Conservation (phyloP, 202 grass and related monocot genomes). For the Panicum virgatum region DNA sequence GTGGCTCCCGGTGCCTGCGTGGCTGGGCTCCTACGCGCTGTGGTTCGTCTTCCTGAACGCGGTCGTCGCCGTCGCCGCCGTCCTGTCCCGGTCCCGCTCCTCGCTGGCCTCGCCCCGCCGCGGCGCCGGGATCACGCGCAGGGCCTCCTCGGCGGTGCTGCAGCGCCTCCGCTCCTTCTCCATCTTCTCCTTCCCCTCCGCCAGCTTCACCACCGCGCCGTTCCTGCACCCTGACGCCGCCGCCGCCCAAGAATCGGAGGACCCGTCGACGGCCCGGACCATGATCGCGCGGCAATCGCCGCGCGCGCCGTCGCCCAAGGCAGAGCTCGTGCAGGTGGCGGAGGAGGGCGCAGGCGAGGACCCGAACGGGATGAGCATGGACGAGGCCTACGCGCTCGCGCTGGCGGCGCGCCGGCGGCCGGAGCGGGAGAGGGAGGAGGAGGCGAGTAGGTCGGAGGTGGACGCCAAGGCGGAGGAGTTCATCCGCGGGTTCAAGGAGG, state of each 20-base stretch:
- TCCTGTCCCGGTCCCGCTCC: slow-evolving; percentile 30
- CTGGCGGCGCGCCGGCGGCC: background rate
- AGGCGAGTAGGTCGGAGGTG: slow-evolving; percentile 32
- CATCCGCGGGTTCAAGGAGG: slow-evolving; percentile 55
- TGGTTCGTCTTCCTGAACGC: slow-evolving; percentile 37
- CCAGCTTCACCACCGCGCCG: background rate
- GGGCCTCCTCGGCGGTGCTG: slow-evolving; percentile 34
- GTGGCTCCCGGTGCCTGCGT: background rate
- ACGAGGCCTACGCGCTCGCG: slow-evolving; percentile 44
- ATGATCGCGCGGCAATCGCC: background rate
- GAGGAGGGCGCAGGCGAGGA: background rate
- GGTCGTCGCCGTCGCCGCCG: slow-evolving; percentile 42
- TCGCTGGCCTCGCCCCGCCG: background rate
- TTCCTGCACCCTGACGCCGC: background rate
- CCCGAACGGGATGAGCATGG: slow-evolving; percentile 31
- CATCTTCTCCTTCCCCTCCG: slow-evolving; percentile 38
- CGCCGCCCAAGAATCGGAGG: slow-evolving; percentile 23
- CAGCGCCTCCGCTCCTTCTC: slow-evolving; percentile 34
- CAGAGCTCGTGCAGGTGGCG: background rate
- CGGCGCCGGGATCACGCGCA: slow-evolving; percentile 31
- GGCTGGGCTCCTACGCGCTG: background rate
- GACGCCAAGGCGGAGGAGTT: slow-evolving; percentile 62
- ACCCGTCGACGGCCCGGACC: background rate
- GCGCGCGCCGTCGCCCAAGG: background rate
- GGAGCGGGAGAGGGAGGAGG: slow-evolving; percentile 25